Conservation (phyloP, 2,329 filamentous ascomycete species). For the Mycosphaerella sp. region DNA sequence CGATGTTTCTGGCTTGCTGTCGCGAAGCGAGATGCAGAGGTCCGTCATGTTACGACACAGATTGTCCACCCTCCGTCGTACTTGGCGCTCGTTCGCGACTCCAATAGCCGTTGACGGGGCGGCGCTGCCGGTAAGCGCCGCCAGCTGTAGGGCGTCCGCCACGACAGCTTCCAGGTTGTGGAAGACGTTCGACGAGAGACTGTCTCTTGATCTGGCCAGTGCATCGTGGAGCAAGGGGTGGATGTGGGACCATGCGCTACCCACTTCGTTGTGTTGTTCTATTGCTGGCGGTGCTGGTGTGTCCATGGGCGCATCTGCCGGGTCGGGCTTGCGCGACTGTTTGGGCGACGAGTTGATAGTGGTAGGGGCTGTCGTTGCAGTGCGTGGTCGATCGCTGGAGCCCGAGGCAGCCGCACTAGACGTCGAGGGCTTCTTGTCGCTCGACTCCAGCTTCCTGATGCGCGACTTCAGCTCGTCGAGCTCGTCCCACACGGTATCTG, state of each 20-base stretch:
- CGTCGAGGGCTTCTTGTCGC: constrained; percentile 68
- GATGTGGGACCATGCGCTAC: constrained; percentile 47
- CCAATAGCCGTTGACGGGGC: constrained; percentile 57
- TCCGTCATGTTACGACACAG: constrained; percentile 91
- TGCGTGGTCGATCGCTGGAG: constrained; percentile 75
- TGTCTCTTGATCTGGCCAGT: constrained; percentile 66
- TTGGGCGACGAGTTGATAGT: constrained; percentile 88
- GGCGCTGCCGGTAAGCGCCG: constrained; percentile 68
- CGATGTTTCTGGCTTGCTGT: constrained; percentile 31
- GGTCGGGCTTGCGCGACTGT: constrained; percentile 45
- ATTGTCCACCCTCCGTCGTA: constrained; percentile 84
- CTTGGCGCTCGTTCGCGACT: constrained; percentile 67
- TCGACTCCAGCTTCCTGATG: constrained; percentile 82
- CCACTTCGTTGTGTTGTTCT: constrained; percentile 31
- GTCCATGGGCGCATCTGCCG: constrained; percentile 23
- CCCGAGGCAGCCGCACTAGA: constrained; percentile 73
- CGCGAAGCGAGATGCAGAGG: constrained; percentile 70
- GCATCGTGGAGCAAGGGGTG: constrained; percentile 78
- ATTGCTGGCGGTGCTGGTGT: constrained; percentile 2
- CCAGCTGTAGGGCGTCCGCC: constrained; percentile 71
- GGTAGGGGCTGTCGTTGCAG: constrained; percentile 84
- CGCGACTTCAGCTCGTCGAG: constrained; percentile 90
- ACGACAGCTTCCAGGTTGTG: constrained; percentile 73
- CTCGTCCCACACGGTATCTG: constrained; percentile 95
- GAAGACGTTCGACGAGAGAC: constrained; percentile 66